Base-by-base conservation (phyloP, 1,284 basidiomycete species). In the Trichosporon coremiiforme region DNA sequence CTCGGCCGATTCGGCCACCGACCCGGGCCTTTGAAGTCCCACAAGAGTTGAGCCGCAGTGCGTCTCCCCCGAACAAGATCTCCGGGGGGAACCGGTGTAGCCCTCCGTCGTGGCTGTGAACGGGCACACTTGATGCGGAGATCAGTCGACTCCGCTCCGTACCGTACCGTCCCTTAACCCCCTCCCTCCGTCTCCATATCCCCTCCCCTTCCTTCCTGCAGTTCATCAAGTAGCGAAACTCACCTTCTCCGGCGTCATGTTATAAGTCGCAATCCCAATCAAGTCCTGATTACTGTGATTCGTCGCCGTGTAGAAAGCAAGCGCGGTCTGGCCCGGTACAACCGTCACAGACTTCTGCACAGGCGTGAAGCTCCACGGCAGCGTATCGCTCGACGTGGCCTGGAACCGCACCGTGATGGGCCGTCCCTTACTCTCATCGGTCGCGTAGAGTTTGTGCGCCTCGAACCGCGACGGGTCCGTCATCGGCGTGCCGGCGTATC, bases 201-300 rank as follows among this genome's bases (percentile, higher is more conserved):
- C 25, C 38, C 38, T 12, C 38, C 10, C 15, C 38, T 12, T 41
- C 9, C 12, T 8, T 12, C 38, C 15, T 12, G 12, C 38, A 41
- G 12, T 41, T 4, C 41, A 6, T 45, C 9, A 13, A 47, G 20
- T 25, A 20, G 20, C 9, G 0, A 5, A 12, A 76, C 78, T 70
- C 74, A 83, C 83, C 78, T 83, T 82, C 31, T 81, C 81, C 31
- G 84, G 84, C 0, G 83, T 84, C 80, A 97, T 96, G 83, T 99
- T 99, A 82, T 99, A 99, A 7, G 97, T 99, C 22, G 96, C 96
- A 82, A 99, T 99, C 0, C 97, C 97, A 79, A 99, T 95, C 69
- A 99, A 89, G 82, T 99, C 97, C 75, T 91, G 86, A 60, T 89
- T 85, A 12, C 90, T 90, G 66, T 87, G 88, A 78, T 99, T 99